Base-by-base conservation (phyloP, 768 basidiomycete genomes). In the Phylloporus sp. region DNA sequence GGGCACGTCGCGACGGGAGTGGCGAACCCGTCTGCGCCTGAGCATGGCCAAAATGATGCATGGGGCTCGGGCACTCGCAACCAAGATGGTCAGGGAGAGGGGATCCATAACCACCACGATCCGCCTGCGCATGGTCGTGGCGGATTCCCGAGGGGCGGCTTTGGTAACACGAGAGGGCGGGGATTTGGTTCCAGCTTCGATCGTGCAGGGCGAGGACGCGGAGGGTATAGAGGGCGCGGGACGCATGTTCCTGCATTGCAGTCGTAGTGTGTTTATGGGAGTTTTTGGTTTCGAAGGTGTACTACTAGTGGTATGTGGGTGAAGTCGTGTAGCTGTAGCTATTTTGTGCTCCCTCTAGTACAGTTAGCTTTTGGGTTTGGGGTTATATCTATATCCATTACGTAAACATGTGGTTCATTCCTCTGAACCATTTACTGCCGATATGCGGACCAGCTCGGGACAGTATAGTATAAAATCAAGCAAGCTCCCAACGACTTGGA, bases 171-270 rank as follows among this genome's bases (percentile, higher is more conserved):
- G 13, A 62, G 71, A 32, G 71, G 70, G 32, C 58, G 73, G 9
- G 70, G 66, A n/a, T 63, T 57, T 21, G 36, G 20, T 20, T 49
- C 65, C 0, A 39, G 48, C 39, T 40, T 56, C n/a, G 65, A 67
- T 31, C 66, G 71, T 18, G 69, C 62, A 14, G 61, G 58, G 27
- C 56, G 66, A 0, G 67, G 69, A 36, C 58, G 62, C 15, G 53
- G 66, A 38, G 51, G 62, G 32, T 54, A 43, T 32, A 55, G 71
- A 35, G 71, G 66, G 28, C 53, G 70, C 4, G 71, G 63, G 24
- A 56, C 69, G 31, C 33, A 42, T 35, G 20, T 11, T 31, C 3
- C 21, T 22, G 28, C 54, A 4, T 13, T 53, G 37, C 11, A 32
- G 33, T 44, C 40, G 7, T 62, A 46, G 38, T 31, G 31, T n/a